Evolutionary conservation across 1,139 yeast species (phyloP).

Genomic region (Geotrichum cucujoidarum): DNA sequence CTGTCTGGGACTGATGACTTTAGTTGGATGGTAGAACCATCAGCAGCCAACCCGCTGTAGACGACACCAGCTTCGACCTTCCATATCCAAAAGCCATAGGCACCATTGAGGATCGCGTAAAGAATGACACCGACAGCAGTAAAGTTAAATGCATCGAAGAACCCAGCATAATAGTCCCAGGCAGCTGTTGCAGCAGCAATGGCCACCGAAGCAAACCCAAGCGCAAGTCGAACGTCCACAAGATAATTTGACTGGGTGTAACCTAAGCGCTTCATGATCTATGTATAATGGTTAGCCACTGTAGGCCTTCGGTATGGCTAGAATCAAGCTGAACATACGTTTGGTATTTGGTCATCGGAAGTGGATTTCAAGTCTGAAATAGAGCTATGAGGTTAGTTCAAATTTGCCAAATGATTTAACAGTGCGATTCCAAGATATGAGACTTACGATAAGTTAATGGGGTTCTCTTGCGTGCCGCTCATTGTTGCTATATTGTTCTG

Average conservation of each 20-base stretch:
- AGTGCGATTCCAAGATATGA: no score
- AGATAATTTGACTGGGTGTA: slow-evolving; percentile 56
- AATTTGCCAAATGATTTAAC: no score
- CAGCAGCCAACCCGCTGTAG: slow-evolving; percentile 51
- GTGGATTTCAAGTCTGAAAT: slow-evolving; percentile 33
- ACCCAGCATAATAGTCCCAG: slow-evolving; percentile 59
- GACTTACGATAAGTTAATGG: slow-evolving; percentile 16
- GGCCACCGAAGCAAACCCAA: slow-evolving; percentile 64
- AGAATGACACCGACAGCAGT: slow-evolving; percentile 44
- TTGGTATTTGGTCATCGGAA: slow-evolving; percentile 36
- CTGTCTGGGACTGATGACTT: slow-evolving; percentile 33
- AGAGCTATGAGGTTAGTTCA: no score
- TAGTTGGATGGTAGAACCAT: slow-evolving; percentile 23
- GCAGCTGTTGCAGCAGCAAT: slow-evolving; percentile 63
- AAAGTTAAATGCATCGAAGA: slow-evolving; percentile 39
- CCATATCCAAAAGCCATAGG: slow-evolving; percentile 47
- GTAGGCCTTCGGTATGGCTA: no score
- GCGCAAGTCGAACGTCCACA: slow-evolving; percentile 57
- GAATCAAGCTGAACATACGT: no score
- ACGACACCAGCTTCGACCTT: slow-evolving; percentile 52
- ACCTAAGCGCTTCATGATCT: slow-evolving; percentile 52
- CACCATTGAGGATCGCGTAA: slow-evolving; percentile 50
- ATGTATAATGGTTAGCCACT: no score
- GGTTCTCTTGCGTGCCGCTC: slow-evolving; percentile 18
- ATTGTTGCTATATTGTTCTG: not conserved